Evolutionary conservation across 2,329 filamentous ascomycete genomes (phyloP), one percentile per base, ranked within the genome.

Genomic region (Paraconiothyrium sp.): DNA sequence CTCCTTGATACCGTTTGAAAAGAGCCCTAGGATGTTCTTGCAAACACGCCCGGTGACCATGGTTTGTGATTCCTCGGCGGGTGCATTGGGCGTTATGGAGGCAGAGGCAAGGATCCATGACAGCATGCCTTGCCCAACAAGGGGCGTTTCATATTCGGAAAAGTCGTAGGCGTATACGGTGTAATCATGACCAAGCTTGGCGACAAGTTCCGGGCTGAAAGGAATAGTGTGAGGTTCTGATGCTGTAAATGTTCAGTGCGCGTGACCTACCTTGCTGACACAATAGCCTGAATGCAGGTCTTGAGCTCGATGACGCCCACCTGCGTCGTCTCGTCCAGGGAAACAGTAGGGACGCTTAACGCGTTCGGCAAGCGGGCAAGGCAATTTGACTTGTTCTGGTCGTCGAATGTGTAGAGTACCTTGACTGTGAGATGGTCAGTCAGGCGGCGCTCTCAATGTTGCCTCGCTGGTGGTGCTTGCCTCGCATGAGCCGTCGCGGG

Each of bases 81-180:
- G 82, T 20, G 82, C 83, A 61, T 84, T 82, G 9, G 85, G 84
- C 14, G 83, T 84, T 58, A 85, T 73, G 75, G 88, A 86, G 57
- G 86, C 79, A n/a, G 84, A 84, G 54, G 86, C 85, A 49, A 98
- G 84, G 24, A 90, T 88, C 86, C 91, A 91, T 41, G 95, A 98
- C 22, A 99, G 84, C 89, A 98, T 92, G 57, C 96, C 95, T 79
- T 99, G 94, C 24, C 95, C 95, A 27, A 97, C 94, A 59, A 98
- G 85, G 57, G 96, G 95, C 20, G 90, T 92, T 74, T 97, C 94
- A 66, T 92, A 92, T 80, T 99, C 95, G 13, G 95, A 97, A 78
- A 94, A 98, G 79, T 99, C 95, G 82, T 93, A 92, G 34, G 94
- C 93, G 80, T 99, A 99, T 59, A 99, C 89, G n/a, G 93, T 95